Base-by-base conservation (phyloP, 345 rosid species). In the Eucalyptus brandiana region DNA sequence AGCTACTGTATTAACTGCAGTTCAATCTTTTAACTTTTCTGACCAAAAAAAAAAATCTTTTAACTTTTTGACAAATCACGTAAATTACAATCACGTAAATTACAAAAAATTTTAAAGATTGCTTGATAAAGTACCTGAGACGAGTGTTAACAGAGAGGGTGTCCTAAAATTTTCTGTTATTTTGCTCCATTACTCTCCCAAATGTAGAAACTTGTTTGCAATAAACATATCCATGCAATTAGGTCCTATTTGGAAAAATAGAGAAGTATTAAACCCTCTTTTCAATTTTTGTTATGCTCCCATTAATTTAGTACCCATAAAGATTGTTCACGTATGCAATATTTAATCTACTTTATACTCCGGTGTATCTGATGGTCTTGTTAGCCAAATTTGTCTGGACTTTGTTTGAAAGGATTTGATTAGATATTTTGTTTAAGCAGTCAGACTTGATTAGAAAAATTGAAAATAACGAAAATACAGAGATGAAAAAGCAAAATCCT, bases 291-390 rank as follows among this genome's bases (percentile, higher is more conserved):
- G 0, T 65, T n/a, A 65, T 65, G 37, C 37, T n/a, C 6, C 76
- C 1, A n/a, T 0, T 32, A 65, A 65, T 65, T 30, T n/a, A 15
- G 4, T 65, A 65, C 17, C 9, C 34, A 65, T 0, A 65, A 11
- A 11, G 37, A 30, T 9, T 14, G 72, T 60, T 4, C 4, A 28
- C 17, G 0, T 60, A 60, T 13, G n/a, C 67, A 60, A 60, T 60
- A 11, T 58, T 26, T 58, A 26, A 24, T 26, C 65, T 58, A 58
- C n/a, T 5, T 26, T 28, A 11, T 28, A 11, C 67, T 58, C 1
- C 0, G 8, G 4, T 0, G 15, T 28, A 30, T 13, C 17, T 30
- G 1, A 62, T 2, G 4, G 9, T 62, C 18, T 28, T 26, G 62
- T 56, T 56, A 56, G 30, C 2, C 8, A 12, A 26, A 28, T 60